Percentiles rank a stretch among this genome's conserved stretches.
These are phyloP conservation scores for Ilyonectria sp. DNA, from an alignment of 2,329 filamentous ascomycete genomes.

Conservation along the genomic window DNA sequence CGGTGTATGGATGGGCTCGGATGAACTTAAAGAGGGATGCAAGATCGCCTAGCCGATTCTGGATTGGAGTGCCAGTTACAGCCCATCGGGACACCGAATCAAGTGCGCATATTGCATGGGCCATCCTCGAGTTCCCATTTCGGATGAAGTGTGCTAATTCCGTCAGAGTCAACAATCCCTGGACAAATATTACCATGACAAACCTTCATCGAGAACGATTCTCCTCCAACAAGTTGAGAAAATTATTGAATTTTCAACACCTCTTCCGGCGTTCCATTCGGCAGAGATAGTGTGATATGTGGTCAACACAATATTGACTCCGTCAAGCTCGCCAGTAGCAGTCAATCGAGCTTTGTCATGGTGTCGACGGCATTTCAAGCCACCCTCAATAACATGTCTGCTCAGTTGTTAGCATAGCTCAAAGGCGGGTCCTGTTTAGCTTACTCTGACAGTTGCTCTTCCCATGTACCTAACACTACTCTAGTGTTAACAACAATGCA, in stretches of 20 bases:
- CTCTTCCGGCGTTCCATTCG: constrained; percentile 50
- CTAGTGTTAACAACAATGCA: constrained; percentile 10
- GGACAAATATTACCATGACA: neutral
- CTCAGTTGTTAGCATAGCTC: neutral
- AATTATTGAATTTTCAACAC: constrained; percentile 34
- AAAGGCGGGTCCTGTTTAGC: neutral
- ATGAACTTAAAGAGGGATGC: constrained; percentile 61
- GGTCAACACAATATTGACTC: constrained; percentile 53
- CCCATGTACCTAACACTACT: constrained; percentile 58
- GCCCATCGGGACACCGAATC: constrained; percentile 59
- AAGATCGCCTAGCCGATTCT: constrained; percentile 62
- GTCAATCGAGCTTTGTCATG: constrained; percentile 48
- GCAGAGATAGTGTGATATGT: constrained; percentile 59
- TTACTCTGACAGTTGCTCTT: constrained; percentile 51
- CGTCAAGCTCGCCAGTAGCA: constrained; percentile 26
- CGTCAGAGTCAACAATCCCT: neutral
- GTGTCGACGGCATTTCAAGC: constrained; percentile 48
- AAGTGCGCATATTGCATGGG: constrained; percentile 55
- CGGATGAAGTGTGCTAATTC: constrained; percentile 35
- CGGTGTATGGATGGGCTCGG: constrained; percentile 56
- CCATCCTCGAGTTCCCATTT: constrained; percentile 34
- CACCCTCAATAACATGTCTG: constrained; percentile 44
- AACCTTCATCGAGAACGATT: constrained; percentile 41
- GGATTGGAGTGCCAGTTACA: constrained; percentile 65
- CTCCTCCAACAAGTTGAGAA: constrained; percentile 56